phyloP scores from a whole-genome alignment of 2,329 filamentous ascomycete species.

The Pleoardoris graminearum region DNA sequence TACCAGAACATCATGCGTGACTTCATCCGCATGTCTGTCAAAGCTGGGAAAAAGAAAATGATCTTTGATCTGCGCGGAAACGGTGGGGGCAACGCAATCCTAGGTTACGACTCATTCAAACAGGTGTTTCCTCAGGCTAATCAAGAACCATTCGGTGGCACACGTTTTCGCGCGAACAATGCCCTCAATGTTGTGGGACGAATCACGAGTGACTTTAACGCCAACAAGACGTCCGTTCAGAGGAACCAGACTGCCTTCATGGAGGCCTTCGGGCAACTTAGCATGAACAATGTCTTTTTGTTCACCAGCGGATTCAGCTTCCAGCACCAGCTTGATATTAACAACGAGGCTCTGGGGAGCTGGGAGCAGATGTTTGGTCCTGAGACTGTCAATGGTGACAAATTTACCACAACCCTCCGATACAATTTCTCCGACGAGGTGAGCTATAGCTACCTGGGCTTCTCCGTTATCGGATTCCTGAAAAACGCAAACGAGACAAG shows the following conservation, averaged over 20 bases:
- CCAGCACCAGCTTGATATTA: conserved; percentile 33
- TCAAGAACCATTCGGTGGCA: conserved; percentile 50
- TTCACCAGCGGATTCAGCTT: conserved; percentile 39
- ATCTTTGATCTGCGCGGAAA: conserved; percentile 68
- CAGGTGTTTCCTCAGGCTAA: conserved; percentile 56
- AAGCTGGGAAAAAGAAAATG: conserved; percentile 60
- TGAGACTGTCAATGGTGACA: conserved; percentile 32
- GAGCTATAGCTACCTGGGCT: conserved; percentile 34
- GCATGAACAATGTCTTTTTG: conserved; percentile 26
- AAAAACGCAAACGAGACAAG: conserved; percentile 34
- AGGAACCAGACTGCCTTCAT: conserved; percentile 32
- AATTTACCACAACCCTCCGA: conserved; percentile 42
- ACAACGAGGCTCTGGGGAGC: conserved; percentile 34
- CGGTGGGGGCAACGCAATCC: conserved; percentile 56
- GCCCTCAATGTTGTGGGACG: conserved; percentile 42
- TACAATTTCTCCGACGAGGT: conserved; percentile 43
- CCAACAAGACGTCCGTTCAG: conserved; percentile 34
- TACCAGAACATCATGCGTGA: conserved; percentile 47
- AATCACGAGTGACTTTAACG: conserved; percentile 35
- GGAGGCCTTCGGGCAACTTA: conserved; percentile 27
- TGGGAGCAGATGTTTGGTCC: conserved; percentile 47
- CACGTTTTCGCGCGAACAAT: conserved; percentile 53
- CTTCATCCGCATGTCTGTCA: conserved; percentile 54
- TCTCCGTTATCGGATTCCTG: conserved; percentile 37
- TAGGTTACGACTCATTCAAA: conserved; percentile 53